Percentiles rank a stretch among this genome's conserved stretches.
phyloP scores from a whole-genome alignment of 106 monocot genomes.

The Apostasia ramifera region DNA sequence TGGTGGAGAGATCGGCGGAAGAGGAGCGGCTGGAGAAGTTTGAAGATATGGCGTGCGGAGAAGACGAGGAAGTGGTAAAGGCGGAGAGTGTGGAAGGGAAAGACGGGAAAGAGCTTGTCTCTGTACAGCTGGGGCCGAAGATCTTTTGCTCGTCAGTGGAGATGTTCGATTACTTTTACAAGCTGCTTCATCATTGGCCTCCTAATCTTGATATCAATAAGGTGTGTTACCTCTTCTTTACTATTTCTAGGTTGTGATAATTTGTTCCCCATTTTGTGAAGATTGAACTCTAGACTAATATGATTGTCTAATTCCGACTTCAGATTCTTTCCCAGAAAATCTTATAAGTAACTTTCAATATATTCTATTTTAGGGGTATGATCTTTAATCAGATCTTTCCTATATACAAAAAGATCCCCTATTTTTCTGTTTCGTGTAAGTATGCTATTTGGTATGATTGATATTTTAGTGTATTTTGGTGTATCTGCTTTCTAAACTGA shows the following conservation, averaged over 20 bases:
- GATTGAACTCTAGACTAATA: background rate
- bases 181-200: conserved; percentile 74
- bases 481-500: too few relatives aligned
- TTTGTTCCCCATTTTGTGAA: background rate
- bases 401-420: too few relatives aligned
- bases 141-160: conserved; percentile 50
- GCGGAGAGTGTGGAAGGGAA: conserved; percentile 16
- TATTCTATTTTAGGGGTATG: too few relatives aligned
- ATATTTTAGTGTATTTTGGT: too few relatives aligned
- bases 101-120: conserved; percentile 12
- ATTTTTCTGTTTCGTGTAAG: too few relatives aligned
- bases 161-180: conserved; percentile 89
- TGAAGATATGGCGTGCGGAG: background rate
- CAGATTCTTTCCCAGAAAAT: too few relatives aligned
- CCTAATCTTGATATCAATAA: conserved; percentile 63
- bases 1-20: conserved; percentile 6
- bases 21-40: background rate
- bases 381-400: background rate
- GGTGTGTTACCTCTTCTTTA: conserved; percentile 26
- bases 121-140: conserved; percentile 54
- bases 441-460: too few relatives aligned
- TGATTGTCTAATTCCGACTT: too few relatives aligned
- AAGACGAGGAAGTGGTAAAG: conserved; percentile 19
- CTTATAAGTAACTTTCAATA: too few relatives aligned
- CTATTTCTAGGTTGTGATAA: background rate